Evolutionary conservation across 352 stramenopile genomes (phyloP).

Genomic region (Phytophthora pinifolia): DNA sequence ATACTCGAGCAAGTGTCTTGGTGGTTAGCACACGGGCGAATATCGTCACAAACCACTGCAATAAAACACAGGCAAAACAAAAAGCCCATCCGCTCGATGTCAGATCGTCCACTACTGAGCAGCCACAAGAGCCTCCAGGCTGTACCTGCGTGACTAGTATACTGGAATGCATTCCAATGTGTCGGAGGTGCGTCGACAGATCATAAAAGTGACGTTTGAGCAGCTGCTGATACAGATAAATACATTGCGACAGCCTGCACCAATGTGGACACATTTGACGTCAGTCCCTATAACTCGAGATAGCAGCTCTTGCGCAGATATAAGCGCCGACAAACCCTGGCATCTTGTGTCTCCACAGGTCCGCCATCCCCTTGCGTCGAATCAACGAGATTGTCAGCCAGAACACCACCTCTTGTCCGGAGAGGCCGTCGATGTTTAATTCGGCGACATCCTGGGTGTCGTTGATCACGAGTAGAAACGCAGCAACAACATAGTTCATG

Average conservation of each 20-base stretch:
- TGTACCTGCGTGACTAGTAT: conserved; percentile 74
- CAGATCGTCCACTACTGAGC: no score
- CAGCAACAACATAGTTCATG: conserved; percentile 86
- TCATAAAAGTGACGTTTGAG: conserved; percentile 66
- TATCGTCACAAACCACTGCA: conserved; percentile 85
- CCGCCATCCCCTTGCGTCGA: conserved; percentile 49
- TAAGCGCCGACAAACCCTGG: conserved; percentile 42
- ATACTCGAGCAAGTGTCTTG: conserved; percentile 54
- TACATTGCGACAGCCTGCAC: conserved; percentile 57
- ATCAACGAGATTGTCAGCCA: conserved; percentile 65
- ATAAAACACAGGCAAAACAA: not conserved
- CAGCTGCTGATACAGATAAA: conserved; percentile 80
- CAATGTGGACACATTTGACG: not conserved
- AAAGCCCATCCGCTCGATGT: not conserved
- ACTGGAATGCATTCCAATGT: conserved; percentile 83
- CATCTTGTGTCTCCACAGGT: conserved; percentile 81
- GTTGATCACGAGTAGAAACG: conserved; percentile 53
- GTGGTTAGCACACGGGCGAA: conserved; percentile 64
- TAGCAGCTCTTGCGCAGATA: not conserved
- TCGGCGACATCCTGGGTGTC: conserved; percentile 7
- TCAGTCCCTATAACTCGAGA: not conserved
- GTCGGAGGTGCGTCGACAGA: conserved; percentile 57
- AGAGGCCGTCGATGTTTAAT: conserved; percentile 18
- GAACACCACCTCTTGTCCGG: conserved; percentile 56
- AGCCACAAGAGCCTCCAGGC: no score